Conservation (phyloP, 345 rosid species). For the Melaleuca quinquenervia region DNA sequence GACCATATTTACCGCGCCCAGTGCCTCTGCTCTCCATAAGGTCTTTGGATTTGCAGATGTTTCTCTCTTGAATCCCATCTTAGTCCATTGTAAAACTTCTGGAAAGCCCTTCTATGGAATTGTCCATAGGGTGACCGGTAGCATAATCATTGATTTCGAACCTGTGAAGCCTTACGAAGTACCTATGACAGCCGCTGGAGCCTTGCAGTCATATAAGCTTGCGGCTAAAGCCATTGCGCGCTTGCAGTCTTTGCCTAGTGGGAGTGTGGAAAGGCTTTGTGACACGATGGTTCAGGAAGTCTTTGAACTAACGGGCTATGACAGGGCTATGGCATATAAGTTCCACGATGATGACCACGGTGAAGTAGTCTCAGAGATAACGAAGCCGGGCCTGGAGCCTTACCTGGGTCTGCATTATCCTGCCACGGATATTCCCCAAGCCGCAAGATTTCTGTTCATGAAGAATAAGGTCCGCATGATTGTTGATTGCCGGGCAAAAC, state of each 20-base stretch:
- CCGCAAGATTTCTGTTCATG: slow-evolving; percentile 87
- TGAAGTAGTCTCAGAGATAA: slow-evolving; percentile 80
- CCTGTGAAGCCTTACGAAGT: slow-evolving; percentile 96
- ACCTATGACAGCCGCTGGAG: slow-evolving; percentile 97
- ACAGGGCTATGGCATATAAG: slow-evolving; percentile 90
- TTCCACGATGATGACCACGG: slow-evolving; percentile 99
- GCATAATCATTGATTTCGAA: slow-evolving; percentile 84
- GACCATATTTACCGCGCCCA: slow-evolving; percentile 74
- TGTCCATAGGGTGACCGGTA: slow-evolving; percentile 78
- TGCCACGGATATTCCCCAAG: slow-evolving; percentile 96
- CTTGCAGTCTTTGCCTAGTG: slow-evolving; percentile 81
- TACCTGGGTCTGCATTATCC: slow-evolving; percentile 97
- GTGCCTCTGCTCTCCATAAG: slow-evolving; percentile 79
- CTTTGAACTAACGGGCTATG: slow-evolving; percentile 93
- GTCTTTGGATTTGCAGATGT: slow-evolving; percentile 87
- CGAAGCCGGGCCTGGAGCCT: slow-evolving; percentile 86
- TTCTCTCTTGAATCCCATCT: slow-evolving; percentile 80
- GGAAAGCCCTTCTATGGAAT: slow-evolving; percentile 95
- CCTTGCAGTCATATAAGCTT: slow-evolving; percentile 90
- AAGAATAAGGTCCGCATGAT: slow-evolving; percentile 95
- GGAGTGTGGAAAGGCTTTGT: slow-evolving; percentile 84
- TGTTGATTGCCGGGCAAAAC: slow-evolving; percentile 87
- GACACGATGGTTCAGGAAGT: slow-evolving; percentile 93
- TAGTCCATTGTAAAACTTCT: slow-evolving; percentile 91
- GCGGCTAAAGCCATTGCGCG: slow-evolving; percentile 93